A percentile compares a stretch with the other conserved stretches of the same genome.
These are phyloP conservation scores for Golubevia pallescens DNA, from an alignment of 1,284 basidiomycete genomes.

Conservation along the genomic window DNA sequence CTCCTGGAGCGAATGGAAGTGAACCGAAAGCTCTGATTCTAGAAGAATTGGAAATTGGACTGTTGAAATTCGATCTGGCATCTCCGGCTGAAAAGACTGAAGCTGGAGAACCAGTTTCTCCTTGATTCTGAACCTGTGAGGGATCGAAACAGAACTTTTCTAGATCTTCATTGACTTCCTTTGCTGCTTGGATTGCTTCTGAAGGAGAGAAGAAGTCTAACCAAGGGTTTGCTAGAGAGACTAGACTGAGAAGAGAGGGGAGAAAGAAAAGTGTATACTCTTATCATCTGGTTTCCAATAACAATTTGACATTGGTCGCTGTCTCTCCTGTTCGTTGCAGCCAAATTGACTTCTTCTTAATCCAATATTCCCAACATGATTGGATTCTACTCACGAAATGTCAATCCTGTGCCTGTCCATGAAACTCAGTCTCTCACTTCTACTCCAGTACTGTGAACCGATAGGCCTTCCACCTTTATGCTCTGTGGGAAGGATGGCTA, in stretches of 20 bases:
- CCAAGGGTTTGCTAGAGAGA: conserved; percentile 80
- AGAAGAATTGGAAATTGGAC: conserved; percentile 66
- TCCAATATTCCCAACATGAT: background rate
- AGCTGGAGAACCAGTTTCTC: conserved; percentile 61
- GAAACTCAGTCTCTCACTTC: conserved; percentile 76
- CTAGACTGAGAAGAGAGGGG: conserved; percentile 17
- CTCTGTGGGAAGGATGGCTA: conserved; percentile 74
- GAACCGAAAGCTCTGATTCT: conserved; percentile 81
- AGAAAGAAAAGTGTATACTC: background rate
- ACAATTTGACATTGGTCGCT: background rate
- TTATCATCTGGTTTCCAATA: background rate
- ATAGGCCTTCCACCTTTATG: conserved; percentile 73
- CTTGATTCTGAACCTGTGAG: background rate
- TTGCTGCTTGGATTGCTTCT: conserved; percentile 74
- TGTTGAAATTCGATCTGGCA: conserved; percentile 46
- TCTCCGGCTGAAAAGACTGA: conserved; percentile 65
- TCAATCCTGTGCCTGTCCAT: conserved; percentile 79
- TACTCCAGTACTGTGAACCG: conserved; percentile 78
- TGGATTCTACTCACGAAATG: conserved; percentile 16
- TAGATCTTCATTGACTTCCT: conserved; percentile 76
- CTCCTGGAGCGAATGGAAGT: conserved; percentile 76
- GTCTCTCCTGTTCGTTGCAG: background rate
- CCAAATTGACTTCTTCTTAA: background rate
- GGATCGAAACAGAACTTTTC: conserved; percentile 73
- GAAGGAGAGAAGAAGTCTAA: conserved; percentile 77